These are phyloP conservation scores for Blastocystis sp. DNA, from an alignment of 352 stramenopile species.

Conservation along the genomic window DNA sequence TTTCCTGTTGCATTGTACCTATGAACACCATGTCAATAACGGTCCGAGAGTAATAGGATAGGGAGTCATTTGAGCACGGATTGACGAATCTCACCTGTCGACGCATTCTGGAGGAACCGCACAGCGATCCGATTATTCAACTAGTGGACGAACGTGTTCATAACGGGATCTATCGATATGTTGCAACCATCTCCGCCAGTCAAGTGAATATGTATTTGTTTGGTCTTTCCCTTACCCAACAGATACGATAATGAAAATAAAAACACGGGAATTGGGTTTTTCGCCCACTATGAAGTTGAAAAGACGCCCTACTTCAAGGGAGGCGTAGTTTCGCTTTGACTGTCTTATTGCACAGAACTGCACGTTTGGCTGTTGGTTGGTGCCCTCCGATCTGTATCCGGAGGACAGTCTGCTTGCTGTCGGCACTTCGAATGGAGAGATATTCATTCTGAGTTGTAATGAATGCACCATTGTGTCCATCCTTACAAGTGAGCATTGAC, in stretches of 20 bases:
- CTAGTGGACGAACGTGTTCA: background rate
- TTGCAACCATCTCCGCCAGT: slow-evolving; percentile 1
- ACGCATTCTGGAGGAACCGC: slow-evolving; percentile 41
- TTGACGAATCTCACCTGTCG: slow-evolving; percentile 17
- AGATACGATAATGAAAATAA: slow-evolving; percentile 55
- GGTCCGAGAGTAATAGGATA: no score
- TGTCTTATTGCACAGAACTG: background rate
- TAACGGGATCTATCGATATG: background rate
- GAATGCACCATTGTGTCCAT: slow-evolving; percentile 10
- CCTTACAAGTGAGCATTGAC: background rate
- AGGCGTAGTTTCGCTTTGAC: background rate
- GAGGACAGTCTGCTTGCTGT: slow-evolving; percentile 7
- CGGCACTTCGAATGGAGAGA: background rate
- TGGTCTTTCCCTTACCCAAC: background rate
- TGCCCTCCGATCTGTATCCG: background rate
- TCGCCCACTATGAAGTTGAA: slow-evolving; percentile 42
- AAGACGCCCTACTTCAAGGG: slow-evolving; percentile 47
- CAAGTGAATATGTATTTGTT: slow-evolving; percentile 45
- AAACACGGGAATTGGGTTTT: slow-evolving; percentile 29
- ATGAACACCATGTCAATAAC: no score
- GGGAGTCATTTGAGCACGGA: slow-evolving; percentile 14
- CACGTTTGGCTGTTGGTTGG: slow-evolving; percentile 9
- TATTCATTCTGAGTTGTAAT: slow-evolving; percentile 37
- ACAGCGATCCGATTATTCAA: background rate
- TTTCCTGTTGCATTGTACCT: no score